Percentiles rank a stretch among this genome's conserved stretches.
phyloP scores from a whole-genome alignment of 2,329 filamentous ascomycete species.

The Phialophora expanda region DNA sequence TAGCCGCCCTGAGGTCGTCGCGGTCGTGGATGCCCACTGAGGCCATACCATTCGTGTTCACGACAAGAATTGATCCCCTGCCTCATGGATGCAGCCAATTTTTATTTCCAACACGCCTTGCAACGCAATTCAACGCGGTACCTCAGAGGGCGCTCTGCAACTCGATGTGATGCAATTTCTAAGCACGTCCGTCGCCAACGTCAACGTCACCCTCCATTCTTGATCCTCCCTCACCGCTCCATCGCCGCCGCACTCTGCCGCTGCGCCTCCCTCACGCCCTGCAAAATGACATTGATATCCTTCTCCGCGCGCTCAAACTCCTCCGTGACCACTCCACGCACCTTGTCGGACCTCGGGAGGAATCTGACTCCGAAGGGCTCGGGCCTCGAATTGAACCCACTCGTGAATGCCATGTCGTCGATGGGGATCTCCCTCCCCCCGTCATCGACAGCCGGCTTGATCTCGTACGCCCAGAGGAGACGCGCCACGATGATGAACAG shows the following conservation, averaged over 20 bases:
- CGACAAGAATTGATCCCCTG: too few species aligned
- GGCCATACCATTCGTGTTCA: too few species aligned
- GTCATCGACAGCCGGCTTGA: background rate
- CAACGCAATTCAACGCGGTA: too few species aligned
- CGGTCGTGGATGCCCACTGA: too few species aligned
- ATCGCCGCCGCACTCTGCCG: background rate
- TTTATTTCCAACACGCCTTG: too few species aligned
- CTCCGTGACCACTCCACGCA: slow-evolving; percentile 14
- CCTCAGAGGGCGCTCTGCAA: too few species aligned
- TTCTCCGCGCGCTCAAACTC: slow-evolving; percentile 5
- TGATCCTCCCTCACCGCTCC: background rate
- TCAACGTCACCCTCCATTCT: too few species aligned
- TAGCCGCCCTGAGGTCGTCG: too few species aligned
- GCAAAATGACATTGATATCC: slow-evolving; percentile 8
- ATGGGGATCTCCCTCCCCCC: slow-evolving; percentile 51
- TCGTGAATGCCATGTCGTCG: slow-evolving; percentile 50
- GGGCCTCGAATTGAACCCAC: slow-evolving; percentile 37
- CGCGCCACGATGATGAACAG: slow-evolving; percentile 61
- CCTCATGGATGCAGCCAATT: too few species aligned
- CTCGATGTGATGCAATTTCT: too few species aligned
- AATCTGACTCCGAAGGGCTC: slow-evolving; percentile 20
- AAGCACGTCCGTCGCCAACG: too few species aligned
- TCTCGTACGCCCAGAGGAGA: slow-evolving; percentile 43
- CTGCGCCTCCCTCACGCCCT: background rate
- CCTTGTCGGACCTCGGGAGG: slow-evolving; percentile 29